phyloP scores from a whole-genome alignment of 176 grass and related monocot species.

The Poa annua region DNA sequence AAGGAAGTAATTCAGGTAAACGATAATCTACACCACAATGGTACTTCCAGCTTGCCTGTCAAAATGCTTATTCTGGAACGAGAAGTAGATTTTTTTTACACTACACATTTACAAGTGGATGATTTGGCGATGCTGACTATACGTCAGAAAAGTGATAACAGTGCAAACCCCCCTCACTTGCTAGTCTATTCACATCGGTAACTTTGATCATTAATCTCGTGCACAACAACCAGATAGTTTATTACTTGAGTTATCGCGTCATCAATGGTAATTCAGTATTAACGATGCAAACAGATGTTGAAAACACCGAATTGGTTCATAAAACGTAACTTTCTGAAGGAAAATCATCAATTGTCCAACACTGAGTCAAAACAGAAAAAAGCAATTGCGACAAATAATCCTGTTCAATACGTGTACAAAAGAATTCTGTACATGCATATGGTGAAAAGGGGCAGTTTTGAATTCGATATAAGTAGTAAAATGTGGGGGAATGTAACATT shows the following conservation, averaged over 20 bases:
- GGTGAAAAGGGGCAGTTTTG: constrained; percentile 5
- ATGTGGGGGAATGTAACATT: constrained; percentile 34
- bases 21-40: not conserved
- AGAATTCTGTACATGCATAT: not conserved
- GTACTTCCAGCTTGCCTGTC: not conserved
- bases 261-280: not conserved
- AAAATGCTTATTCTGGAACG: not conserved
- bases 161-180: too few species aligned
- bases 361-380: constrained; percentile 9
- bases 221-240: not conserved
- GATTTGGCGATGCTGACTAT: not conserved
- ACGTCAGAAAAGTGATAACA: not conserved
- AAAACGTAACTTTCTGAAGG: not conserved
- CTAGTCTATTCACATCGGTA: not conserved
- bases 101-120: not conserved
- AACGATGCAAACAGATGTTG: not conserved
- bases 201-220: not conserved
- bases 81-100: not conserved
- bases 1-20: constrained; percentile 7
- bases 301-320: not conserved
- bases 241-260: not conserved
- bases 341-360: constrained; percentile 10
- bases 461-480: constrained; percentile 20
- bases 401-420: not conserved
- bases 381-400: not conserved